These are phyloP conservation scores for Neurospora terricola DNA, from an alignment of 495 filamentous ascomycete species.

Conservation along the genomic window DNA sequence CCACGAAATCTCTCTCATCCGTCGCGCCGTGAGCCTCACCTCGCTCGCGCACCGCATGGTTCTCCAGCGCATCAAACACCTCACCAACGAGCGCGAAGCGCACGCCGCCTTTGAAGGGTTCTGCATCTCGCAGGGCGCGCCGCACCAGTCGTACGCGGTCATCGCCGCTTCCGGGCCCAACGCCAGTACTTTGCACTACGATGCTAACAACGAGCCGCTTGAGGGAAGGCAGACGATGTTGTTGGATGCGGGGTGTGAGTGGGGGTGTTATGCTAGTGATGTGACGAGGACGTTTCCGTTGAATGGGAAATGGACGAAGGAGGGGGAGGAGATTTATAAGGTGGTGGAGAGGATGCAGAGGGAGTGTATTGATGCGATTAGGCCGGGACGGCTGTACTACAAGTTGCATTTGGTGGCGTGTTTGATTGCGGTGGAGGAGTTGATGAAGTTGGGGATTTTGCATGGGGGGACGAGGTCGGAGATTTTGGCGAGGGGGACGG, in stretches of 20 bases:
- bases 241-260: slow-evolving; percentile 81
- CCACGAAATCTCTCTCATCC: slow-evolving; percentile 71
- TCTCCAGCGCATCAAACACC: slow-evolving; percentile 45
- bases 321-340: slow-evolving; percentile 60
- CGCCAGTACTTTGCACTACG: slow-evolving; percentile 78
- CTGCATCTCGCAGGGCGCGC: slow-evolving; percentile 61
- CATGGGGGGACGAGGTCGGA: slow-evolving; percentile 48
- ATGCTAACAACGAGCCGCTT: slow-evolving; percentile 62
- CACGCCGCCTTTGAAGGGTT: slow-evolving; percentile 63
- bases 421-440: slow-evolving; percentile 56
- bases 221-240: slow-evolving; percentile 58
- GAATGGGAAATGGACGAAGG: slow-evolving; percentile 49
- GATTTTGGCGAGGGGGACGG: slow-evolving; percentile 56
- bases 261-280: slow-evolving; percentile 79
- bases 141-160: slow-evolving; percentile 72
- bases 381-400: slow-evolving; percentile 55
- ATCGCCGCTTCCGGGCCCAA: slow-evolving; percentile 75
- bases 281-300: slow-evolving; percentile 83
- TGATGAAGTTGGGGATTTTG: slow-evolving; percentile 61
- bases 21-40: slow-evolving; percentile 60
- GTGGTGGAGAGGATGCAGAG: slow-evolving; percentile 77
- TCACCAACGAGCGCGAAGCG: slow-evolving; percentile 72
- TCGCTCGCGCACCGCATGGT: slow-evolving; percentile 63
- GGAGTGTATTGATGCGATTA: slow-evolving; percentile 57
- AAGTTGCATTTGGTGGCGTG: slow-evolving; percentile 63